Base-by-base conservation (phyloP, 2,329 filamentous ascomycete genomes). In the Venturia nashicola region DNA sequence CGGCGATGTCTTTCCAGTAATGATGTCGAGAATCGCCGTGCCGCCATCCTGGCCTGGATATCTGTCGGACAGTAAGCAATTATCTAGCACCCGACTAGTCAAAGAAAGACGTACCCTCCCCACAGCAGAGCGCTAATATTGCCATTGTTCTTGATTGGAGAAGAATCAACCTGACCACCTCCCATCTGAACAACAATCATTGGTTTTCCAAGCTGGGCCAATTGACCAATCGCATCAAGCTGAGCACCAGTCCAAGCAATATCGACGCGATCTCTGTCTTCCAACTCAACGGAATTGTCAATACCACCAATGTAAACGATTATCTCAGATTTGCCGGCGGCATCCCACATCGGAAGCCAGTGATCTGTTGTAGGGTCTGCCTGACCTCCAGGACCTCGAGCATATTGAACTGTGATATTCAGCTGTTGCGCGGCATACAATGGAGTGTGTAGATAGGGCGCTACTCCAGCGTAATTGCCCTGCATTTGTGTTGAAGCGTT, bases 31-130 rank as follows among this genome's bases (percentile, higher is more conserved):
- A 12, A 86, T 69, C 0, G 83, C 84, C 9, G 73, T 71, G 2
- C 84, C 84, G 14, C 84, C 84, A 46, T 80, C 79, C 70, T 86
- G 83, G 1, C 84, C 83, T 0, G 84, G 83, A 36, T 57, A 57
- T 51, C 46, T 51, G 20, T 51, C 27, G 9, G 14, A 51, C 9
- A 2, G 20, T 51, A 14, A 51, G 46, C 46, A 51, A 20, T 27
- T n/a, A 6, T 51, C 20, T 8, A 51, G 8, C 11, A 5, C 2
- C 14, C 20, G 3, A 27, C 20, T 12, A 11, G 20, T 12, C 1
- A 3, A 5, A 51, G n/a, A 27, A 14, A 16, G 2, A 51, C 20
- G 64, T 83, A 86, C 0, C 83, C 82, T 0, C 75, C 80, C 83
- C 83, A 86, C 0, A 86, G 67, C 0, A 86, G 69, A 0, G 80